phyloP scores from a whole-genome alignment of 169 alveolate species.

The Hammondia hammondi region DNA sequence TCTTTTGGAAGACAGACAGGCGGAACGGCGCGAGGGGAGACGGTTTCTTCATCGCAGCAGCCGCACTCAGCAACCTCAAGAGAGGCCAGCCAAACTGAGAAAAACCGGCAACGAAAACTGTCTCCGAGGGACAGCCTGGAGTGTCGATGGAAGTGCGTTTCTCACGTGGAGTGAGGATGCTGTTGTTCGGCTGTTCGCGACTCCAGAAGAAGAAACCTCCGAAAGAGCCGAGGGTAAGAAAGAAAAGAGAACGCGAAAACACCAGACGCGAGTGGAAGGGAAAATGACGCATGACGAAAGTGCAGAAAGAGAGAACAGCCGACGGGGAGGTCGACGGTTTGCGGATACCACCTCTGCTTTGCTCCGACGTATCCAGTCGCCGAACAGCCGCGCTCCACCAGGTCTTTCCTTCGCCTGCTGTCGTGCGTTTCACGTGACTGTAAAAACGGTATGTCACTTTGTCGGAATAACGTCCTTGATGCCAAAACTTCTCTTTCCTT shows the following conservation, averaged over 20 bases:
- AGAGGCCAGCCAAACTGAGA: background rate
- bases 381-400: too few relatives aligned
- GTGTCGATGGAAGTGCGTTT: slow-evolving; percentile 36
- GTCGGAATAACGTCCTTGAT: too few relatives aligned
- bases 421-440: too few relatives aligned
- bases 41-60: background rate
- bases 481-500: too few relatives aligned
- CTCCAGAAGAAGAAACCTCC: background rate
- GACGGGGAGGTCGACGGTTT: too few relatives aligned
- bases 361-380: too few relatives aligned
- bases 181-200: slow-evolving; percentile 32
- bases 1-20: background rate
- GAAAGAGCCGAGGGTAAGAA: background rate
- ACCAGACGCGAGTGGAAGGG: background rate
- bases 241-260: background rate
- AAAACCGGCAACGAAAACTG: background rate
- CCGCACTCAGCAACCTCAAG: background rate
- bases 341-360: too few relatives aligned
- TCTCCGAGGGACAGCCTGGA: slow-evolving; percentile 11
- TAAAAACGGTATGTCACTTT: too few relatives aligned
- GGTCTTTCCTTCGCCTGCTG: too few relatives aligned
- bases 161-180: slow-evolving; percentile 34
- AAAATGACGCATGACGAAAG: background rate
- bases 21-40: background rate
- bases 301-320: too few relatives aligned